These are phyloP conservation scores for Tricholoma matsutake DNA, from an alignment of 768 basidiomycete genomes.

Conservation along the genomic window DNA sequence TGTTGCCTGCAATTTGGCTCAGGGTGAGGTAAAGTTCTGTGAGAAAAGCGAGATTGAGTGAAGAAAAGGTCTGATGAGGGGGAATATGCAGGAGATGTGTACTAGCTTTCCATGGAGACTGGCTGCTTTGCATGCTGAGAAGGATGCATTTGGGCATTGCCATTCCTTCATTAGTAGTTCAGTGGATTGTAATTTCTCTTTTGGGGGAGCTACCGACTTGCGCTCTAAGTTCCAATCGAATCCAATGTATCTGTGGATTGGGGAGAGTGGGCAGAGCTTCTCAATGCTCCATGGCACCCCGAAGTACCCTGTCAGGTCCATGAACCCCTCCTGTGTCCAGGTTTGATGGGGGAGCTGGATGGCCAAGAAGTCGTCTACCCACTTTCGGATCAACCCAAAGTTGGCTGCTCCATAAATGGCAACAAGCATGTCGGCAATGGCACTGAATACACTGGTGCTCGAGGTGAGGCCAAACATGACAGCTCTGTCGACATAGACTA, in stretches of 20 bases:
- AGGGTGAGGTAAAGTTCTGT: not conserved
- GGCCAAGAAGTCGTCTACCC: constrained; percentile 40
- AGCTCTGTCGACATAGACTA: too few species aligned
- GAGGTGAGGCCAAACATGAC: too few species aligned
- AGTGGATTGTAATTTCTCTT: not conserved
- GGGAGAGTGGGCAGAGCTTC: not conserved
- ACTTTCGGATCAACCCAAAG: constrained; percentile 26
- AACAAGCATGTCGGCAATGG: too few species aligned
- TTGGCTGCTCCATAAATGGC: constrained; percentile 12
- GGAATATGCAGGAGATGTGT: too few species aligned
- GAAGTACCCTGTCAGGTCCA: constrained; percentile 19
- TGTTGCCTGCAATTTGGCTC: not conserved
- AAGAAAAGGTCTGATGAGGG: too few species aligned
- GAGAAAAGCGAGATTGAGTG: too few species aligned
- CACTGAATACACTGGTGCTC: too few species aligned
- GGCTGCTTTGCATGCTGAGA: too few species aligned
- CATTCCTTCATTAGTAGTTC: not conserved
- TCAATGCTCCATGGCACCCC: constrained; percentile 31
- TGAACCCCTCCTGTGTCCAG: constrained; percentile 27
- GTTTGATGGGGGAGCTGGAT: constrained; percentile 19
- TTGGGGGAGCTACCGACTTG: not conserved
- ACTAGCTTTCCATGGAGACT: too few species aligned
- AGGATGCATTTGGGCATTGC: not conserved
- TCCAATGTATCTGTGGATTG: not conserved
- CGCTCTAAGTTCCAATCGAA: not conserved